phyloP scores from a whole-genome alignment of 805 yeast species.

The Kodamaea restingae region DNA sequence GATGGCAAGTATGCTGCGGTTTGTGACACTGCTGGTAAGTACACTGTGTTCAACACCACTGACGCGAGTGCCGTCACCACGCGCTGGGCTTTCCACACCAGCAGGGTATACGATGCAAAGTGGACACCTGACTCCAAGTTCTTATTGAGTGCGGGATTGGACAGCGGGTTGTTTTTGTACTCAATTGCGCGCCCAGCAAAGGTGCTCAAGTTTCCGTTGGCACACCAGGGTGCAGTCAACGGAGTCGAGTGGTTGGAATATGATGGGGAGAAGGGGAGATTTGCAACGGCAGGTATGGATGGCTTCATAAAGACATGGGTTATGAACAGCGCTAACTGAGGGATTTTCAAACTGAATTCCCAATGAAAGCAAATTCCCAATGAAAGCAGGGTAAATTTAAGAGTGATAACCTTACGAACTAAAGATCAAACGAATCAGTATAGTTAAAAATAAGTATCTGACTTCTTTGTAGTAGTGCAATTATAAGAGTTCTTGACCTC shows the following conservation, averaged over 20 bases:
- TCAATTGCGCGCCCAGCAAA: constrained; percentile 75
- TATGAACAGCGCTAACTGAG: constrained; percentile 20
- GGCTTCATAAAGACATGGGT: constrained; percentile 77
- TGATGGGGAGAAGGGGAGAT: constrained; percentile 27
- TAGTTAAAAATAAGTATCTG: too few species aligned
- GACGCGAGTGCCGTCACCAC: constrained; percentile 64
- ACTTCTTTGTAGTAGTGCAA: too few species aligned
- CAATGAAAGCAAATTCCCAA: too few species aligned
- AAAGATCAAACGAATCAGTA: too few species aligned
- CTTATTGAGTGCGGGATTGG: constrained; percentile 77
- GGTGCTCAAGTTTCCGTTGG: constrained; percentile 67
- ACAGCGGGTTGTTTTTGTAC: constrained; percentile 75
- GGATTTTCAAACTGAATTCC: too few species aligned
- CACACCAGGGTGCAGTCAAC: constrained; percentile 86
- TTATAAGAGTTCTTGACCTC: too few species aligned
- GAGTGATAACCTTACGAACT: too few species aligned
- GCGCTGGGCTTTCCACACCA: constrained; percentile 94
- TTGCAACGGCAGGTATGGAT: constrained; percentile 77
- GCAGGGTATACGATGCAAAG: constrained; percentile 67
- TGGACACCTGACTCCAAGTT: constrained; percentile 78
- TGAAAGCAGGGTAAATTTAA: too few species aligned
- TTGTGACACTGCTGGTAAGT: constrained; percentile 86
- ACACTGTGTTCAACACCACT: constrained; percentile 58
- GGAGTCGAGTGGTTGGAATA: constrained; percentile 65
- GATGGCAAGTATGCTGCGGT: constrained; percentile 67